phyloP scores from a whole-genome alignment of 2,329 filamentous ascomycete species.

The Neofusicoccum laricinum region DNA sequence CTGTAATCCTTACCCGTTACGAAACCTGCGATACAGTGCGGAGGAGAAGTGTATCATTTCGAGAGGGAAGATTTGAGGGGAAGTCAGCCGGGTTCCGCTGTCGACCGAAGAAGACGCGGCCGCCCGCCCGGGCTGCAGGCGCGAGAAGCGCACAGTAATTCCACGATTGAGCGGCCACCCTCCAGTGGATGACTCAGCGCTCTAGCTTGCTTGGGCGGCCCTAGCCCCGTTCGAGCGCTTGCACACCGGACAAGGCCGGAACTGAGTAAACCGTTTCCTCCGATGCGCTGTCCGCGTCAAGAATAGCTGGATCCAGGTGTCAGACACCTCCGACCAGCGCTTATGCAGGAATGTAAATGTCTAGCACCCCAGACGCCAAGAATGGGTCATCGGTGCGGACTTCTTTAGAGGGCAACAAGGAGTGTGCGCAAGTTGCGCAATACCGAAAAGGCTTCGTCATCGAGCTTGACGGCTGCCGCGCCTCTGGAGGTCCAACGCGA shows the following conservation, averaged over 20 bases:
- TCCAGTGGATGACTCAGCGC: neutral
- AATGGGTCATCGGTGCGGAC: neutral
- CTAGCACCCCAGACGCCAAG: conserved; percentile 2
- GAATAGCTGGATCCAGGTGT: conserved; percentile 2
- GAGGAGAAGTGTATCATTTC: conserved; percentile 14
- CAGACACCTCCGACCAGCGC: conserved; percentile 1
- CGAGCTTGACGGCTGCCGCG: too few species aligned
- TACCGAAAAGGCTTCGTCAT: neutral
- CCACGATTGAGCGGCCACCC: neutral
- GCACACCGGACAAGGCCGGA: neutral
- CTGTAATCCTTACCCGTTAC: conserved; percentile 7
- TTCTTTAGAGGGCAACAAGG: neutral
- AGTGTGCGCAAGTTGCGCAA: neutral
- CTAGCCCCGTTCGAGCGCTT: conserved; percentile 2
- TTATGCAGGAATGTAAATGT: conserved; percentile 5
- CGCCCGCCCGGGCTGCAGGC: neutral
- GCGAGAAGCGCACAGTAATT: neutral
- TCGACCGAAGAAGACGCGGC: neutral
- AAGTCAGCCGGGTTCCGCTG: neutral
- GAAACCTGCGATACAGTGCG: conserved; percentile 11
- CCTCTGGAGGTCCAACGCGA: neutral
- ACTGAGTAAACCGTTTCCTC: conserved; percentile 5
- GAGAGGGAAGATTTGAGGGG: conserved; percentile 13
- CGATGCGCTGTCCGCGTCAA: conserved; percentile 2
- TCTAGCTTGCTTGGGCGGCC: neutral